Percentiles rank a stretch among this genome's conserved stretches.
phyloP scores from a whole-genome alignment of 306 rosid genomes.

The Glycyrrhiza uralensis region DNA sequence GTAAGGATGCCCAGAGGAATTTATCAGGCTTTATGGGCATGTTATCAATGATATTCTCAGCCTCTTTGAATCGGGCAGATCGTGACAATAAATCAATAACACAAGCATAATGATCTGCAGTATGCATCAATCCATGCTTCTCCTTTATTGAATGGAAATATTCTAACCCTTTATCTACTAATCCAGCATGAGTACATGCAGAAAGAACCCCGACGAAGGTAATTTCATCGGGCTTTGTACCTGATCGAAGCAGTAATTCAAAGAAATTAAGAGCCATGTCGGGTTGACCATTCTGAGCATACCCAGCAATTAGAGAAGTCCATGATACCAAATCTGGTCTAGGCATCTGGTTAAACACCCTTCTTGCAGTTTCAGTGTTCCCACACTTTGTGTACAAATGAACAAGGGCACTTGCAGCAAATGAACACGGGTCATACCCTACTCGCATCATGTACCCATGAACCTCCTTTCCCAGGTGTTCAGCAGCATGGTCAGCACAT shows the following conservation, averaged over 20 bases:
- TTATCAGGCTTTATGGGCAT: slow-evolving; percentile 65
- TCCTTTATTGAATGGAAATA: slow-evolving; percentile 55
- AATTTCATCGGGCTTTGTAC: slow-evolving; percentile 57
- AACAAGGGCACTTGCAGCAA: slow-evolving; percentile 59
- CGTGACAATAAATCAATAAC: slow-evolving; percentile 61
- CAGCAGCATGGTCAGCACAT: slow-evolving; percentile 58
- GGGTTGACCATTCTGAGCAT: slow-evolving; percentile 67
- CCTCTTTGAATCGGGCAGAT: slow-evolving; percentile 60
- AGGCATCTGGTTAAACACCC: slow-evolving; percentile 50
- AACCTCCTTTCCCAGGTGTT: slow-evolving; percentile 56
- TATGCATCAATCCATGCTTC: slow-evolving; percentile 53
- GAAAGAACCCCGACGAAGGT: slow-evolving; percentile 65
- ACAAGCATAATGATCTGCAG: slow-evolving; percentile 69
- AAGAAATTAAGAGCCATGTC: slow-evolving; percentile 53
- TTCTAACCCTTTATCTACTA: slow-evolving; percentile 57
- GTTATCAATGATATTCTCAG: slow-evolving; percentile 46
- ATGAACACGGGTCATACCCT: slow-evolving; percentile 51
- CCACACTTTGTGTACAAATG: slow-evolving; percentile 70
- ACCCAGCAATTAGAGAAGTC: slow-evolving; percentile 66
- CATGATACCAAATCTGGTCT: slow-evolving; percentile 61
- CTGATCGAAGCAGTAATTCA: slow-evolving; percentile 50
- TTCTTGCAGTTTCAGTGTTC: slow-evolving; percentile 47
- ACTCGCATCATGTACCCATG: slow-evolving; percentile 57
- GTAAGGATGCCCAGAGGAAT: slow-evolving; percentile 64
- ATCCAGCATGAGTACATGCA: slow-evolving; percentile 71